Base-by-base conservation (phyloP, 2,329 filamentous ascomycete species). In the Aspergillus piperis region DNA sequence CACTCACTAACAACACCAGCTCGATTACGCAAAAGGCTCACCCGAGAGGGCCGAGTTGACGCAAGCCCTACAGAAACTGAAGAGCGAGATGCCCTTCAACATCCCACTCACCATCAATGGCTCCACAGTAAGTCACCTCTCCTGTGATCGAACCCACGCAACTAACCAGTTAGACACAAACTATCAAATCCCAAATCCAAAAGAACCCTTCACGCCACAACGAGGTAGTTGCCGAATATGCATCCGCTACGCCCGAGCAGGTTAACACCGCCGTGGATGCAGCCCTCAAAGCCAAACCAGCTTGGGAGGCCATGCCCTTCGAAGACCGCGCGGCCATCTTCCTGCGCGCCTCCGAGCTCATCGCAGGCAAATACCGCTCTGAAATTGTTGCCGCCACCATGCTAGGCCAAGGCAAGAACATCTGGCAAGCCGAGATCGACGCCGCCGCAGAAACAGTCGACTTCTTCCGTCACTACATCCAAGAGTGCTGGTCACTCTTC, bases 401-500 rank as follows among this genome's bases (percentile, higher is more conserved):
- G 87, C 82, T 96, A 19, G 94, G 94, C 63, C 94, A 98, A 79
- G 94, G 94, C 70, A 98, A 98, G 86, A 98, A 97, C 75, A 92
- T 91, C 48, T 97, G 92, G 92, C 94, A 98, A 79, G 94, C 94
- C n/a, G 94, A 98, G 83, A 97, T 98, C 65, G 94, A 98, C 77
- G 85, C 92, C 41, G 93, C 93, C 17, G 94, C 94, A 10, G 94
- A 98, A 83, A 80, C 96, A 67, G 89, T 86, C 67, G 94, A 98
- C 75, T 97, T 98, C 80, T 81, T 98, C 73, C 87, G 92, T 73
- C 80, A 96, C 82, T 95, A 95, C 73, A 92, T 97, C 56, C 87
- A 93, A 75, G 97, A 94, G 73, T 94, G 93, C 39, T 89, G 96
- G 79, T 90, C 96, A 75, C 82, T 96, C 57, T 96, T 96, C 75